Evolutionary conservation across 1,284 basidiomycete genomes (phyloP).

Genomic region (Trichosporon coremiiforme): DNA sequence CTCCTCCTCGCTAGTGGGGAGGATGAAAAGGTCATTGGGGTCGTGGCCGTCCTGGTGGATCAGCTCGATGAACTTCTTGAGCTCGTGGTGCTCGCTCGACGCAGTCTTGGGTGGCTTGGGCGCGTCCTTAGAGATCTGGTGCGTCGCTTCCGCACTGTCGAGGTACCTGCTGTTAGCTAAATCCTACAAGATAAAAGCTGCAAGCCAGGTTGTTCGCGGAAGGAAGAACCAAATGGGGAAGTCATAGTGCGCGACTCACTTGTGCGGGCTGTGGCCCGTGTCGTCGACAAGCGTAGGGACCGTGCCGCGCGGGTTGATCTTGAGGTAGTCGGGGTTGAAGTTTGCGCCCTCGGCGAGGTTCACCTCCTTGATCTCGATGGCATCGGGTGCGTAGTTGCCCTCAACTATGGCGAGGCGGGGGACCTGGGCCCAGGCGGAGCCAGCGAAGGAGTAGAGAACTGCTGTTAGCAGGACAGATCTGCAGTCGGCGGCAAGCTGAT

Average conservation of each 20-base stretch:
- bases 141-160: slow-evolving; percentile 56
- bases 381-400: slow-evolving; percentile 40
- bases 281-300: slow-evolving; percentile 61
- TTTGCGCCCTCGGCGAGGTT: slow-evolving; percentile 61
- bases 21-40: slow-evolving; percentile 62
- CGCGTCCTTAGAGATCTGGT: slow-evolving; percentile 60
- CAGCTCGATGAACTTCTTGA: slow-evolving; percentile 44
- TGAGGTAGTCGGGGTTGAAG: slow-evolving; percentile 64
- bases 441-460: slow-evolving; percentile 48
- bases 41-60: slow-evolving; percentile 64
- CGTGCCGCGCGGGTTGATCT: slow-evolving; percentile 63
- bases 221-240: no score
- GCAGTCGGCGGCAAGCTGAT: background rate
- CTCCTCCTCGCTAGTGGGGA: slow-evolving; percentile 62
- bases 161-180: background rate
- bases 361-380: slow-evolving; percentile 41
- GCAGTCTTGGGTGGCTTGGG: slow-evolving; percentile 51
- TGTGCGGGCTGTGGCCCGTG: slow-evolving; percentile 51
- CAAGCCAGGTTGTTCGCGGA: background rate
- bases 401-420: slow-evolving; percentile 52
- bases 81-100: slow-evolving; percentile 42
- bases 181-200: background rate
- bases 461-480: background rate
- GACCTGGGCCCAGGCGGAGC: slow-evolving; percentile 49
- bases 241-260: background rate